Evolutionary conservation across 192 early-diverging fungal species (phyloP).

Genomic region (Dissophora ornata): DNA sequence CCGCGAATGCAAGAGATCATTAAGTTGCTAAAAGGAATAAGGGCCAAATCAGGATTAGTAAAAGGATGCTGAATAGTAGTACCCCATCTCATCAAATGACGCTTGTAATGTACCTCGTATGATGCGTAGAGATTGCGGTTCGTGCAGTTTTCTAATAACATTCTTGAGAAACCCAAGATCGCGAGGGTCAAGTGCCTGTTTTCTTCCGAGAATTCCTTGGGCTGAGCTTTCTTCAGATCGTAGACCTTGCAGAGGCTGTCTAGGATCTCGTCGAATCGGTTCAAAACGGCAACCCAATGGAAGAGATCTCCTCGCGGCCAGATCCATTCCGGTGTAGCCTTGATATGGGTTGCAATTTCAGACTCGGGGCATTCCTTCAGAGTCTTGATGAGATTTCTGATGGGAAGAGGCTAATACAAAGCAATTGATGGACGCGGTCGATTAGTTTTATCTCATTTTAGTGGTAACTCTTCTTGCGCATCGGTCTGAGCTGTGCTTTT

Average conservation of each 20-base stretch:
- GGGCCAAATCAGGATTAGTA: too few species aligned
- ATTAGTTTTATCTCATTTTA: too few species aligned
- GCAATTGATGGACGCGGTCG: background rate
- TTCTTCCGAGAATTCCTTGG: slow-evolving; percentile 63
- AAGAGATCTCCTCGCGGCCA: slow-evolving; percentile 92
- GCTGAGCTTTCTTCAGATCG: slow-evolving; percentile 73
- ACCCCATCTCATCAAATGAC: too few species aligned
- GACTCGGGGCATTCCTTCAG: slow-evolving; percentile 63
- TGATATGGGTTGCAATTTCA: slow-evolving; percentile 65
- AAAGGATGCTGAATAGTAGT: too few species aligned
- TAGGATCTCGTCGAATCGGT: slow-evolving; percentile 90
- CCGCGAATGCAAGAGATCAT: slow-evolving; percentile 76
- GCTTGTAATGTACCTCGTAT: slow-evolving; percentile 73
- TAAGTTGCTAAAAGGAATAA: slow-evolving; percentile 72
- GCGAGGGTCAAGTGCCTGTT: slow-evolving; percentile 70
- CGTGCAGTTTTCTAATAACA: slow-evolving; percentile 93
- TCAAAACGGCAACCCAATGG: slow-evolving; percentile 94
- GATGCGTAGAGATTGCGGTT: slow-evolving; percentile 95
- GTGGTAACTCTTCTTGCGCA: too few species aligned
- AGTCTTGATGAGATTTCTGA: slow-evolving; percentile 62
- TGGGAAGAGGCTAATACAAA: slow-evolving; percentile 59
- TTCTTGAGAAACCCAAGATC: slow-evolving; percentile 79
- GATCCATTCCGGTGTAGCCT: slow-evolving; percentile 71
- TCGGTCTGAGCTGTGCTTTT: too few species aligned
- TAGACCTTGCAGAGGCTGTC: slow-evolving; percentile 70